Conservation (phyloP, 495 filamentous ascomycete genomes). For the Xylaria telfairii region DNA sequence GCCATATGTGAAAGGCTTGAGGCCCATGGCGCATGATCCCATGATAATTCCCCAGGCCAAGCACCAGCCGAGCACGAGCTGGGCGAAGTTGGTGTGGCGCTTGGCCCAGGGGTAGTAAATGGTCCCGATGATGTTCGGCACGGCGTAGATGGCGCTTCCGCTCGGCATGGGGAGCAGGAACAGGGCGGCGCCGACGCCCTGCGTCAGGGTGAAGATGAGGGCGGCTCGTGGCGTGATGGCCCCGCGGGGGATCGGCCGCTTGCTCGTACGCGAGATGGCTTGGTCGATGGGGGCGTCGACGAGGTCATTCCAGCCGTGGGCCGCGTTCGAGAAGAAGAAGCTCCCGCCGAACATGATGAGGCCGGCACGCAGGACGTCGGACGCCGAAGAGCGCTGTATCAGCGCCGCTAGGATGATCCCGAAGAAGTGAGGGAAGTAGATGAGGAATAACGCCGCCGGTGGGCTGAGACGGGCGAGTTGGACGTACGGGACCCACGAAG, state of each 20-base stretch:
- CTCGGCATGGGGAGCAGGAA: conserved; percentile 34
- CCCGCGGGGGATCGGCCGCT: conserved; percentile 48
- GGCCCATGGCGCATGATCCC: conserved; percentile 38
- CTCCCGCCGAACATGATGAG: conserved; percentile 41
- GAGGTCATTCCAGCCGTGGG: conserved; percentile 52
- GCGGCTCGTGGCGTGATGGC: conserved; percentile 43
- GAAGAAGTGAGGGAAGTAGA: conserved; percentile 49
- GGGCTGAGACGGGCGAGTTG: conserved; percentile 46
- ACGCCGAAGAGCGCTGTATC: conserved; percentile 29
- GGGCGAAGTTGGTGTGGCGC: conserved; percentile 47
- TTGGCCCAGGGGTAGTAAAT: conserved; percentile 51
- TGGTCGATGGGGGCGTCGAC: conserved; percentile 49
- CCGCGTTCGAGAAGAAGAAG: conserved; percentile 52
- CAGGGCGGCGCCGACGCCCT: conserved; percentile 34
- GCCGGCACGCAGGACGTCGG: conserved; percentile 29
- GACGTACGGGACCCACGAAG: conserved; percentile 45
- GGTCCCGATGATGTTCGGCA: conserved; percentile 42
- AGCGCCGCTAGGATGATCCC: conserved; percentile 46
- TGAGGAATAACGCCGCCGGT: conserved; percentile 43
- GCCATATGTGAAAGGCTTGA: conserved; percentile 35
- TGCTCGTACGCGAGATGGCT: conserved; percentile 42
- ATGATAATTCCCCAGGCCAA: conserved; percentile 43
- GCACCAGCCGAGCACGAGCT: conserved; percentile 49
- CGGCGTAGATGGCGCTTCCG: conserved; percentile 37
- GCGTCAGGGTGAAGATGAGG: conserved; percentile 40